Evolutionary conservation across 2,329 filamentous ascomycete species (phyloP), one percentile per base, ranked within the genome.

Genomic region (Fusarium verrucosum): DNA sequence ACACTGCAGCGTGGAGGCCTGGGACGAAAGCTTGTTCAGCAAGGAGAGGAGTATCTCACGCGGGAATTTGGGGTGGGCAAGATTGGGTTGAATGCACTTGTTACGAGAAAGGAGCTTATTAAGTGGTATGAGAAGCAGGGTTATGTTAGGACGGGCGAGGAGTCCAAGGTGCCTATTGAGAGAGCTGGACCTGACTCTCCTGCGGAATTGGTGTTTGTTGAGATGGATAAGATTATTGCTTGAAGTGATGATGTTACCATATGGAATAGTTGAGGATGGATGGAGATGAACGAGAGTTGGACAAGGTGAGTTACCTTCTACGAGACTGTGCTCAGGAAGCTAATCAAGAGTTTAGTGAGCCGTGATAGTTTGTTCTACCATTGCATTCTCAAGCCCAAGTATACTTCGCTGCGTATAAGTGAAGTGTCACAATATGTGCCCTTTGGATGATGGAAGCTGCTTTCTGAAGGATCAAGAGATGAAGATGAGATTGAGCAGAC

Each of bases 101-200:
- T 67, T 25, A 73, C 71, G 20, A 75, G 77, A 23, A 43, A 69
- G 30, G 59, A 69, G 16, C 70, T 79, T 16, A 74, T 79, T 22
- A 53, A 58, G 32, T 79, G 77, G 77, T 79, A 79, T 52, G 49
- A 63, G 43, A 69, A 74, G n/a, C 62, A 67, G 14, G 77, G 77
- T 3, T 79, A 74, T 36, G 56, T 33, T 7, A 69, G 64, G 62
- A 79, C 75, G 8, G 78, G 78, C 2, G 72, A 75, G 46, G 64
- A 65, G 23, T 53, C 64, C 8, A 73, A 73, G 4, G 77, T 80
- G 45, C 75, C 76, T 7, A 60, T 68, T 25, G 65, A 74, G 3
- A 28, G 37, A 9, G 50, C 65, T 23, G 66, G 57, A 3, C 17
- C 49, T 44, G 50, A 17, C 1, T 25, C 77, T 32, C 65, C 69